Base-by-base conservation (phyloP, 1,284 basidiomycete species). In the Heterobasidion parviporum region DNA sequence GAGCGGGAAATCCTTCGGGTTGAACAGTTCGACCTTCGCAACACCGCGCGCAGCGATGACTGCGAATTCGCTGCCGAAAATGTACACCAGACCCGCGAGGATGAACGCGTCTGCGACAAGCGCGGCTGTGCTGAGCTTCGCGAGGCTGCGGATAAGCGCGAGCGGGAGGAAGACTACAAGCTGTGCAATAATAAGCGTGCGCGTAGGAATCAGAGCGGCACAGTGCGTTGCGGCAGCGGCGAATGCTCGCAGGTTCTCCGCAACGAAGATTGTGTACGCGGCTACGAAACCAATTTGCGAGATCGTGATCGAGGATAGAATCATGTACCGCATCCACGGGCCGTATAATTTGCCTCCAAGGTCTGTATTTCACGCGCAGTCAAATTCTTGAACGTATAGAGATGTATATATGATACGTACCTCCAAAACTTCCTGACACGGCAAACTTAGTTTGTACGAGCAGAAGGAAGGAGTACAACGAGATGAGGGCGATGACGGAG, bases 31-130 rank as follows among this genome's bases (percentile, higher is more conserved):
- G 44, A 98, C 83, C 58, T 96, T 82, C n/a, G 92, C 89, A 14
- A 91, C 70, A 3, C 94, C 94, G 15, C 77, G 70, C 6, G 78
- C 65, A 0, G 76, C 75, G 57, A 97, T 80, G 34, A 89, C 75
- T 0, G 73, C 72, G 53, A 89, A 74, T 70, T 98, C 94, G 65
- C 85, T 89, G 12, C 85, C 77, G 57, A 90, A 93, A 58, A 95
- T 92, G 67, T 94, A 95, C 47, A 94, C 65, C 55, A 95, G 73
- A 3, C 97, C 96, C 26, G 90, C 81, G 9, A 99, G 77, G 67
- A 99, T 99, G 74, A 99, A 99, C 1, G 77, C 94, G 68, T 99
- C 97, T 2, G 97, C 97, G 20, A 98, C 72, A 45, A 99, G 81
- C 0, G 94, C 97, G 0, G 94, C 92, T 1, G 88, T 87, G 63